These are phyloP conservation scores for Bipolaris bicolor DNA, from an alignment of 2,329 filamentous ascomycete species.

Conservation along the genomic window DNA sequence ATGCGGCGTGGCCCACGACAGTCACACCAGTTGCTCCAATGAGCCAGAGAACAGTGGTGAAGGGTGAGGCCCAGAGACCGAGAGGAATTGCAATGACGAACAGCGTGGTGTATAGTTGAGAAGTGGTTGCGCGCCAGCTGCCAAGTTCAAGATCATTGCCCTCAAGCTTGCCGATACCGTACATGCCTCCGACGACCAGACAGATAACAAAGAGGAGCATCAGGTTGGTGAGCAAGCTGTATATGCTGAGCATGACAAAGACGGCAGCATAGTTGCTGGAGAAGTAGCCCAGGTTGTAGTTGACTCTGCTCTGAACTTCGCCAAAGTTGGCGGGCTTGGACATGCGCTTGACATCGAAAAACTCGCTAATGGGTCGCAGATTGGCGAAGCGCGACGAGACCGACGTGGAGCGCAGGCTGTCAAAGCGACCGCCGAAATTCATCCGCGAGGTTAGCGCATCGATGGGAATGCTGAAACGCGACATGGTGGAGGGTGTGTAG, in stretches of 20 bases:
- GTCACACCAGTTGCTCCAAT: conserved; percentile 93
- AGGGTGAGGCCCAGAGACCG: conserved; percentile 81
- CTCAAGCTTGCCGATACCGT: conserved; percentile 86
- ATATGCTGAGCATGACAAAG: conserved; percentile 94
- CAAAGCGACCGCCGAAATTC: conserved; percentile 84
- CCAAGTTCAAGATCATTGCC: conserved; percentile 89
- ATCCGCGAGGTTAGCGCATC: conserved; percentile 90
- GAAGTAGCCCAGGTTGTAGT: conserved; percentile 97
- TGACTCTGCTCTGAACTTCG: conserved; percentile 89
- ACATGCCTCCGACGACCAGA: conserved; percentile 85
- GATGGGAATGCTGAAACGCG: conserved; percentile 89
- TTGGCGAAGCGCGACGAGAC: conserved; percentile 87
- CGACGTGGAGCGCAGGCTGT: conserved; percentile 78
- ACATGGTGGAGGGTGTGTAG: conserved; percentile 61
- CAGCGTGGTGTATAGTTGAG: conserved; percentile 91
- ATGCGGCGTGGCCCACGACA: conserved; percentile 90
- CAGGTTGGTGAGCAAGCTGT: conserved; percentile 88
- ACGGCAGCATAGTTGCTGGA: conserved; percentile 97
- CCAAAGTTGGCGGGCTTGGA: conserved; percentile 92
- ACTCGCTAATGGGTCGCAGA: conserved; percentile 87
- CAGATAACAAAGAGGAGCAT: conserved; percentile 90
- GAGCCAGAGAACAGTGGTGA: conserved; percentile 88
- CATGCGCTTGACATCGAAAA: conserved; percentile 92
- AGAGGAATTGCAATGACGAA: conserved; percentile 83
- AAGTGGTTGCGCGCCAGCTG: conserved; percentile 80